phyloP scores from a whole-genome alignment of 1,284 basidiomycete genomes.

The Trametes hirsuta region DNA sequence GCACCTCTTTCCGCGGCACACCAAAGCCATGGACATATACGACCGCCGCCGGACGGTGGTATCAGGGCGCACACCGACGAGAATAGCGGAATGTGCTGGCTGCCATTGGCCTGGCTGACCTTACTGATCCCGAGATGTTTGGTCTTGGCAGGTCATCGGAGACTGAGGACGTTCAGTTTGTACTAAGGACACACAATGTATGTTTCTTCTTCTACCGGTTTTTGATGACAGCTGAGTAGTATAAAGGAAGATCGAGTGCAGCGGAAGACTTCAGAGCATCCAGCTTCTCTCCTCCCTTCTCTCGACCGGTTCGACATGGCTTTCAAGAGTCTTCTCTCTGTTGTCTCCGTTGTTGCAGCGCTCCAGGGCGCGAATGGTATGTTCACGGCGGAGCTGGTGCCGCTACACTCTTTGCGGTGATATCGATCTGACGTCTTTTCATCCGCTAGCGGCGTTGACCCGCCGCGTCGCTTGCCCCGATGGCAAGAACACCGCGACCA shows the following conservation, averaged over 20 bases:
- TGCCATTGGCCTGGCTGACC: slow-evolving; percentile 10
- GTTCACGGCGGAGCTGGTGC: neutral
- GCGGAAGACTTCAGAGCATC: slow-evolving; percentile 6
- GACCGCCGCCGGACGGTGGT: neutral
- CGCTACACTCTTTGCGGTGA: neutral
- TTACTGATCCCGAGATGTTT: neutral
- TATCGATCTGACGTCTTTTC: neutral
- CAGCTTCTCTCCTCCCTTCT: slow-evolving; percentile 1
- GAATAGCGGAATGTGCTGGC: slow-evolving; percentile 1
- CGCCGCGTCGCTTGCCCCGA: slow-evolving; percentile 29
- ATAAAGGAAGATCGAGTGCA: slow-evolving; percentile 15
- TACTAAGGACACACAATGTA: neutral
- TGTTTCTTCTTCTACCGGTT: neutral
- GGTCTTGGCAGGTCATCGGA: slow-evolving; percentile 5
- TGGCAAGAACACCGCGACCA: slow-evolving; percentile 35
- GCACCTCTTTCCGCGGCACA: slow-evolving; percentile 1
- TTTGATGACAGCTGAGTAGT: neutral
- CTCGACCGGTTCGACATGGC: slow-evolving; percentile 16
- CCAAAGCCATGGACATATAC: slow-evolving; percentile 12
- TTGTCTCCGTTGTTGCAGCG: slow-evolving; percentile 20
- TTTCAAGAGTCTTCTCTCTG: slow-evolving; percentile 20
- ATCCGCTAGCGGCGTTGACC: slow-evolving; percentile 23
- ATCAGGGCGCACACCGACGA: neutral
- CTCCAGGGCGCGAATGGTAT: slow-evolving; percentile 24
- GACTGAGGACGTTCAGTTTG: neutral